phyloP scores from a whole-genome alignment of 768 basidiomycete species.

The Lactarius deliciosus region DNA sequence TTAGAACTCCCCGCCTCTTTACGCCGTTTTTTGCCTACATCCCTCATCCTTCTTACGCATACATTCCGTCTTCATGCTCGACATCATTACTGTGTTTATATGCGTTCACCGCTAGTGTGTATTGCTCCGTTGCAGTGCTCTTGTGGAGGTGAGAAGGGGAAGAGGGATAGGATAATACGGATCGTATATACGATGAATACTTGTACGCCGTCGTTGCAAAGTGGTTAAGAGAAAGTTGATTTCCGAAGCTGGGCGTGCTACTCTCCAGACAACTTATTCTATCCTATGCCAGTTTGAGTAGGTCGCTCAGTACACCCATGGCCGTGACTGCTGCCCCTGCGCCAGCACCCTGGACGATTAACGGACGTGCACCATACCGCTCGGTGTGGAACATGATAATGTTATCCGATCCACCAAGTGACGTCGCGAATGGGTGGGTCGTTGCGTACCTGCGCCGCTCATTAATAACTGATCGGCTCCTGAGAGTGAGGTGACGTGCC shows the following conservation, averaged over 20 bases:
- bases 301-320: conserved; percentile 93
- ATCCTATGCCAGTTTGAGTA: conserved; percentile 53
- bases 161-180: conserved; percentile 4
- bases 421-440: conserved; percentile 92
- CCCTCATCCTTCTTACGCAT: conserved; percentile 7
- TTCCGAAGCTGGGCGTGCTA: neutral
- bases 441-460: conserved; percentile 67
- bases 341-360: conserved; percentile 94
- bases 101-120: conserved; percentile 24
- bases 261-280: neutral
- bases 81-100: conserved; percentile 26
- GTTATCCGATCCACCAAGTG: conserved; percentile 94
- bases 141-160: conserved; percentile 12
- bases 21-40: conserved; percentile 9
- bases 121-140: conserved; percentile 25
- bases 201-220: conserved; percentile 16
- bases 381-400: conserved; percentile 97
- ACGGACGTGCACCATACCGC: conserved; percentile 81
- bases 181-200: conserved; percentile 23
- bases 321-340: conserved; percentile 99
- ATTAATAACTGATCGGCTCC: neutral
- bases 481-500: conserved; percentile 49
- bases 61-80: conserved; percentile 18
- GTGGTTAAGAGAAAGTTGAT: conserved; percentile 13
- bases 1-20: conserved; percentile 15